phyloP scores from a whole-genome alignment of 768 basidiomycete genomes.

The Pulveroboletus sp. region DNA sequence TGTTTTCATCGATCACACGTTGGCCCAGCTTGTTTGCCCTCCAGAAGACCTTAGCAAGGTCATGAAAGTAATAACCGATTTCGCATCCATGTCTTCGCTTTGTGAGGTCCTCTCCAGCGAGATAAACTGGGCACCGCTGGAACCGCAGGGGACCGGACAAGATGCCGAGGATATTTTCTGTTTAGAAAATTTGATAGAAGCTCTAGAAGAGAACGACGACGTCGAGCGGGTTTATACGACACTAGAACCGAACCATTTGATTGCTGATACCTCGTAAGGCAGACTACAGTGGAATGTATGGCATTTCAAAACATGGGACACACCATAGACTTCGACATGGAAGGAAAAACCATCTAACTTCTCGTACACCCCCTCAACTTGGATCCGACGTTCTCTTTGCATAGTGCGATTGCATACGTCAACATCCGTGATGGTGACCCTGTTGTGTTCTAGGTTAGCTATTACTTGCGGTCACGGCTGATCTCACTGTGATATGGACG shows the following conservation, averaged over 20 bases:
- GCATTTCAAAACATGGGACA: not conserved
- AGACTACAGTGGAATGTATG: not conserved
- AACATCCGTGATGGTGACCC: not conserved
- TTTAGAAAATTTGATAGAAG: constrained; percentile 44
- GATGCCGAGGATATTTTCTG: constrained; percentile 34
- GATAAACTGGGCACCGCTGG: constrained; percentile 50
- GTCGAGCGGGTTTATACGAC: constrained; percentile 57
- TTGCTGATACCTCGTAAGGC: constrained; percentile 20
- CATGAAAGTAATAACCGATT: constrained; percentile 30
- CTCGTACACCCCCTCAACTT: not conserved
- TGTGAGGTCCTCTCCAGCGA: constrained; percentile 45
- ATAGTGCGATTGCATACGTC: not conserved
- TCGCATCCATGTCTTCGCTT: constrained; percentile 22
- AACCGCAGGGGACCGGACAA: constrained; percentile 33
- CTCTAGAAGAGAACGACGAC: constrained; percentile 55
- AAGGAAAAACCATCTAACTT: not conserved
- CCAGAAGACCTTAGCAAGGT: constrained; percentile 37
- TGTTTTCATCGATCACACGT: not conserved
- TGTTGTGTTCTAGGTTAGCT: not conserved
- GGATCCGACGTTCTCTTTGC: not conserved
- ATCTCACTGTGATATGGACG: not conserved
- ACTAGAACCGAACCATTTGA: constrained; percentile 30
- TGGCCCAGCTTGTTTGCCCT: constrained; percentile 41
- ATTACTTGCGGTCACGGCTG: not conserved
- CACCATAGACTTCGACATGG: not conserved